phyloP scores from a whole-genome alignment of 345 rosid species.

The Aethionema arabicum region DNA sequence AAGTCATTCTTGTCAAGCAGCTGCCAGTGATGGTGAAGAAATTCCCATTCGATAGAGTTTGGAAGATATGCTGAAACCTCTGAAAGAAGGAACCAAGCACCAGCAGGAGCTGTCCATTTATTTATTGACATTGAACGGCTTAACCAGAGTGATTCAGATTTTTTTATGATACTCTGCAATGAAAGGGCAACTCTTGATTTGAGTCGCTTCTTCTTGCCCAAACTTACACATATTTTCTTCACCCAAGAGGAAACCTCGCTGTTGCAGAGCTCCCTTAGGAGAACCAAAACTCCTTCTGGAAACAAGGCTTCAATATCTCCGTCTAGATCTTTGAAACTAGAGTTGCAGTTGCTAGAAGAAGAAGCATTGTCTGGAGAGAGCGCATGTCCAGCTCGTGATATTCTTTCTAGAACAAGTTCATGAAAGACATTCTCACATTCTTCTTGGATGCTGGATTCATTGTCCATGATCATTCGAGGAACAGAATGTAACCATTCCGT shows the following conservation, averaged over 20 bases:
- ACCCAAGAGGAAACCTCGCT: slow-evolving; percentile 88
- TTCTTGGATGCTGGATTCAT: slow-evolving; percentile 90
- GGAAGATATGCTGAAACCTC: slow-evolving; percentile 75
- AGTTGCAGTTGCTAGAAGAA: slow-evolving; percentile 24
- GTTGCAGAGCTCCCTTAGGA: slow-evolving; percentile 65
- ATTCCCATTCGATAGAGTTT: slow-evolving; percentile 83
- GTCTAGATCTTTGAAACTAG: slow-evolving; percentile 39
- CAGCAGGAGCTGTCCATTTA: slow-evolving; percentile 92
- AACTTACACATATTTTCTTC: slow-evolving; percentile 73
- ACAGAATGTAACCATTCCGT: slow-evolving; percentile 91
- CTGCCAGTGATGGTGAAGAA: slow-evolving; percentile 89
- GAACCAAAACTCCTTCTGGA: slow-evolving; percentile 60
- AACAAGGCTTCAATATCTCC: slow-evolving; percentile 49
- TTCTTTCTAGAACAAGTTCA: slow-evolving; percentile 73
- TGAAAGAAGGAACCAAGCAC: slow-evolving; percentile 97
- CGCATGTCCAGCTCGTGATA: slow-evolving; percentile 56
- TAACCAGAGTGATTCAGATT: slow-evolving; percentile 85
- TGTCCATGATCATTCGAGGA: slow-evolving; percentile 80
- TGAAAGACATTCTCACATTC: slow-evolving; percentile 89
- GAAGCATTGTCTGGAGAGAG: slow-evolving; percentile 30
- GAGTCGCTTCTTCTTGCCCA: slow-evolving; percentile 77
- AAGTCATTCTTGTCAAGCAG: slow-evolving; percentile 66
- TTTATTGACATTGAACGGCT: slow-evolving; percentile 63
- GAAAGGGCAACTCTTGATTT: slow-evolving; percentile 62
- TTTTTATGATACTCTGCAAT: slow-evolving; percentile 71